These are phyloP conservation scores for Trichoderma guizhouense DNA, from an alignment of 2,329 filamentous ascomycete species.

Conservation along the genomic window DNA sequence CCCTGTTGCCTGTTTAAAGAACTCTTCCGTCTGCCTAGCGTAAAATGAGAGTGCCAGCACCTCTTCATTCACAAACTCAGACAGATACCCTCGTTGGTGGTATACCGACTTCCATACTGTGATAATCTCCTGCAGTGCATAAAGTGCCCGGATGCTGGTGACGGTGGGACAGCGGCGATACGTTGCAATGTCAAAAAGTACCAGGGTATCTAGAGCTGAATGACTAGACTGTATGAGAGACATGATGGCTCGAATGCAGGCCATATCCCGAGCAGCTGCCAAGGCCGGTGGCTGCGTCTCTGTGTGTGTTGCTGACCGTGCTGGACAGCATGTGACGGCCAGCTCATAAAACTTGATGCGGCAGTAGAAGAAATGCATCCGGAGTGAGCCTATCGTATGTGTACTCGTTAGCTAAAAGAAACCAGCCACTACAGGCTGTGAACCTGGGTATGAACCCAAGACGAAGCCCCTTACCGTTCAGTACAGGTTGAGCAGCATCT, in stretches of 20 bases:
- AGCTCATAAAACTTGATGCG: neutral
- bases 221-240: neutral
- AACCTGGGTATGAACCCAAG: neutral
- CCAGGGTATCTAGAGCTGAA: neutral
- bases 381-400: neutral
- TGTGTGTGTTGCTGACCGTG: neutral
- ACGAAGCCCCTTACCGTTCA: neutral
- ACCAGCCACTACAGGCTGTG: neutral
- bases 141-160: neutral
- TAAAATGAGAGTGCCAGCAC: neutral
- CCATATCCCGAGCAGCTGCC: neutral
- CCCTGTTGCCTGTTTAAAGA: neutral
- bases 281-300: neutral
- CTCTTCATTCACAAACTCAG: neutral
- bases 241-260: neutral
- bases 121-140: neutral
- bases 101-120: neutral
- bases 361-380: constrained; percentile 6
- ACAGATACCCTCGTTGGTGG: neutral
- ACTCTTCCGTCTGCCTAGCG: neutral
- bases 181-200: neutral
- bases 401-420: neutral
- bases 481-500: neutral
- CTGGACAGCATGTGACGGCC: neutral
- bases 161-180: neutral